A percentile compares a stretch with the other conserved stretches of the same genome.
These are phyloP conservation scores for Paraconiothyrium sp. DNA, from an alignment of 2,329 filamentous ascomycete genomes.

Conservation along the genomic window DNA sequence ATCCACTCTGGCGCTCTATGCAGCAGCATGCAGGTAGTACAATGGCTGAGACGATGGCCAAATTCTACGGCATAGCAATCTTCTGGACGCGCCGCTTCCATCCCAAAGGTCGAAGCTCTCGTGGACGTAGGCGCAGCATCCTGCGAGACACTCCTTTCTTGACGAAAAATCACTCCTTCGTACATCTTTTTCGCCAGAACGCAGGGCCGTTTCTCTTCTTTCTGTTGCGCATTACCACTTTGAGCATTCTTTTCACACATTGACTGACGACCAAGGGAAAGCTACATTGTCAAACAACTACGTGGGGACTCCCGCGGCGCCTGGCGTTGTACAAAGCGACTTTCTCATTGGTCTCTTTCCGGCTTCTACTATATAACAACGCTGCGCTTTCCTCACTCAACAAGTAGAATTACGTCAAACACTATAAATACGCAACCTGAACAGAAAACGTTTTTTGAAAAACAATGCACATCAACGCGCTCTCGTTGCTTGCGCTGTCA, in stretches of 20 bases:
- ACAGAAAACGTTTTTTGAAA: slow-evolving; percentile 12
- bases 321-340: background rate
- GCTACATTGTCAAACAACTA: slow-evolving; percentile 27
- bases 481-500: slow-evolving; percentile 38
- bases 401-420: background rate
- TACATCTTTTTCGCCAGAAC: slow-evolving; percentile 38
- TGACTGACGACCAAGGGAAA: background rate
- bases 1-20: slow-evolving; percentile 26
- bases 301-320: background rate
- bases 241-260: slow-evolving; percentile 16
- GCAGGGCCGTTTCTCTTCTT: slow-evolving; percentile 44
- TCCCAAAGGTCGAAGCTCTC: slow-evolving; percentile 33
- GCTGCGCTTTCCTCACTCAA: slow-evolving; percentile 1
- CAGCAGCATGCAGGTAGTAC: slow-evolving; percentile 32
- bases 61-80: background rate
- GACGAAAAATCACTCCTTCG: slow-evolving; percentile 43
- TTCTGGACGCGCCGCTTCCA: slow-evolving; percentile 20
- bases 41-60: slow-evolving; percentile 31
- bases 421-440: background rate
- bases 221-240: slow-evolving; percentile 30
- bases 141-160: slow-evolving; percentile 35
- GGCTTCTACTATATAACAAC: background rate
- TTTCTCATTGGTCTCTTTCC: background rate
- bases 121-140: slow-evolving; percentile 33
- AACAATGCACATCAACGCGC: slow-evolving; percentile 40